Percentiles rank a stretch among this genome's conserved stretches.
phyloP scores from a whole-genome alignment of 305 asterid genomes.

The Fraxinus baroniana region DNA sequence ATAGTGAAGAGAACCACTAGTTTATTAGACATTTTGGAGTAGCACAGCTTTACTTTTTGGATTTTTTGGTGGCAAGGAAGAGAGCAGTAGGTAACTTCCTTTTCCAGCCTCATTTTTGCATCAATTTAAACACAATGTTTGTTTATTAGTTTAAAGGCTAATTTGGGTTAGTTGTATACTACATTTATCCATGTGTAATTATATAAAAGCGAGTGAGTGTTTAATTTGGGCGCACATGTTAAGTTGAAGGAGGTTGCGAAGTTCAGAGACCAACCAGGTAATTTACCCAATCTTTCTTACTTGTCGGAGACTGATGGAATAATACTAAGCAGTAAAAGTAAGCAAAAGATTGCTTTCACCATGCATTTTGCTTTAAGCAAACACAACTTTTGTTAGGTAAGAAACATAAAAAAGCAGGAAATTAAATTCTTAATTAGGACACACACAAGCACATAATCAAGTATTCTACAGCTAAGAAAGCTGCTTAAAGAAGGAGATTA shows the following conservation, averaged over 20 bases:
- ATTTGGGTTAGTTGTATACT: slow-evolving; percentile 34
- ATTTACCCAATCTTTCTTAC: slow-evolving; percentile 10
- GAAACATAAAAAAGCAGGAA: slow-evolving; percentile 24
- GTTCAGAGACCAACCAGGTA: background rate
- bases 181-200: background rate
- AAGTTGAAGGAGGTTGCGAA: background rate
- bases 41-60: slow-evolving; percentile 19
- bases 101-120: slow-evolving; percentile 42
- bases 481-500: slow-evolving; percentile 15
- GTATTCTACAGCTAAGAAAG: slow-evolving; percentile 41
- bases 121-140: slow-evolving; percentile 41
- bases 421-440: slow-evolving; percentile 7
- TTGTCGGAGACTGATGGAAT: slow-evolving; percentile 20
- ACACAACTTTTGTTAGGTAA: slow-evolving; percentile 41
- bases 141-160: slow-evolving; percentile 47
- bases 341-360: slow-evolving; percentile 38
- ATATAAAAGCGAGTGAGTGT: background rate
- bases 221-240: background rate
- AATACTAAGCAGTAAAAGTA: slow-evolving; percentile 17
- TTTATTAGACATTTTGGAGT: slow-evolving; percentile 45
- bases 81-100: slow-evolving; percentile 39
- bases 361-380: slow-evolving; percentile 64
- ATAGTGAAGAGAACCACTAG: slow-evolving; percentile 45
- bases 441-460: background rate
- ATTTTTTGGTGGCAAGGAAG: slow-evolving; percentile 32